phyloP scores from a whole-genome alignment of 805 yeast genomes.

The Schwanniomyces occidentalis region DNA sequence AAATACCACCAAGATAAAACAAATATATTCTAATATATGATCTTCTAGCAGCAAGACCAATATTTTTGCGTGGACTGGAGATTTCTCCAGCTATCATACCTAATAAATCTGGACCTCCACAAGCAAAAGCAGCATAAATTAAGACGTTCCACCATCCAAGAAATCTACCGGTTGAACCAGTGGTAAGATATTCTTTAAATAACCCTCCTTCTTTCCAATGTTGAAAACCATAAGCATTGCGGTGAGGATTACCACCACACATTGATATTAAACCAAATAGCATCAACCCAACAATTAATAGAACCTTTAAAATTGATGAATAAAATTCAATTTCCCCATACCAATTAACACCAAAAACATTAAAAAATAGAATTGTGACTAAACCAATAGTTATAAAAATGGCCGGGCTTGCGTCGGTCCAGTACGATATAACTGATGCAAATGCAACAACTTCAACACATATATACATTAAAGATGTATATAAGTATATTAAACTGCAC shows the following conservation, averaged over 20 bases:
- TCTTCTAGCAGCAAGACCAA: slow-evolving; percentile 70
- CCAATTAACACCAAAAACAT: slow-evolving; percentile 50
- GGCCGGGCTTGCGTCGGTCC: slow-evolving; percentile 57
- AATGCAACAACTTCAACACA: slow-evolving; percentile 69
- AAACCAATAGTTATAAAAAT: slow-evolving; percentile 55
- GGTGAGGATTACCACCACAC: slow-evolving; percentile 77
- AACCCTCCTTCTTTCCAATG: slow-evolving; percentile 75
- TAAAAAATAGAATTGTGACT: slow-evolving; percentile 40
- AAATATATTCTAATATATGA: slow-evolving; percentile 68
- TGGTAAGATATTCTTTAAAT: slow-evolving; percentile 48
- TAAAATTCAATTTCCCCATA: slow-evolving; percentile 62
- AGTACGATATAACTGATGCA: slow-evolving; percentile 51
- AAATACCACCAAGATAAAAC: slow-evolving; percentile 61
- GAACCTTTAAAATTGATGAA: slow-evolving; percentile 63
- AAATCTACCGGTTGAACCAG: slow-evolving; percentile 53
- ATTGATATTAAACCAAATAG: slow-evolving; percentile 62
- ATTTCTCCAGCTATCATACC: slow-evolving; percentile 77
- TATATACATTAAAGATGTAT: slow-evolving; percentile 53
- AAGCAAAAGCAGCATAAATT: slow-evolving; percentile 69
- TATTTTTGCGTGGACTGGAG: slow-evolving; percentile 59
- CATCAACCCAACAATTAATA: slow-evolving; percentile 65
- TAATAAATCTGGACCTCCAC: slow-evolving; percentile 66
- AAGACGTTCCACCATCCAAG: slow-evolving; percentile 60
- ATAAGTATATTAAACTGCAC: slow-evolving; percentile 62
- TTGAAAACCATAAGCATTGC: slow-evolving; percentile 71